Percentiles rank a stretch among this genome's conserved stretches.
phyloP scores from a whole-genome alignment of 176 grass and related monocot species.

The Musa itinerans region DNA sequence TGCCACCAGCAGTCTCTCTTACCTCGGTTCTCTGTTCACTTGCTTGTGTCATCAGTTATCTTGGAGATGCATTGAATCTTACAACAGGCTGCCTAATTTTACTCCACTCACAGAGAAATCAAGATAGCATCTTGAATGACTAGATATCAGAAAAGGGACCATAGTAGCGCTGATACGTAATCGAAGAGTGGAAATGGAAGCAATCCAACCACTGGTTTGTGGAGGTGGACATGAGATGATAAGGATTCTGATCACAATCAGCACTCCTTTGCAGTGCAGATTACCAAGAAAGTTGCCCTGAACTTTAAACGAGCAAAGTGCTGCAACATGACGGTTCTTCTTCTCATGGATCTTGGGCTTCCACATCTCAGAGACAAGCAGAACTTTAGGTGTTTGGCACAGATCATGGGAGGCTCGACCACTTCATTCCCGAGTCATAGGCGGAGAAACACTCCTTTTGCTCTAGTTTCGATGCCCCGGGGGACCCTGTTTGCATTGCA shows the following conservation, averaged over 20 bases:
- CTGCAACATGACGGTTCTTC: too few species aligned
- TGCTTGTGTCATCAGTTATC: neutral
- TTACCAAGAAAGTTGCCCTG: neutral
- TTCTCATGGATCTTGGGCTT: neutral
- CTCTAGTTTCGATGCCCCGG: neutral
- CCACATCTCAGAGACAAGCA: neutral
- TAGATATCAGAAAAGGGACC: neutral
- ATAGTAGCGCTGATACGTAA: neutral
- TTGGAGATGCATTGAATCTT: neutral
- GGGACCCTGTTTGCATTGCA: neutral
- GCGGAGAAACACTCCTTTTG: slow-evolving; percentile 14
- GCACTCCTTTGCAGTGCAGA: neutral
- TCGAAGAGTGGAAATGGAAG: neutral
- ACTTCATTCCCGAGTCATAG: neutral
- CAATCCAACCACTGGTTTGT: neutral
- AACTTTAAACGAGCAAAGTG: too few species aligned
- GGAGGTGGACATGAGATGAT: neutral
- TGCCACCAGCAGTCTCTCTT: neutral
- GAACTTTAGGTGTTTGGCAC: neutral
- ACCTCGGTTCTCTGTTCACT: neutral
- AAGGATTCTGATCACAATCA: neutral
- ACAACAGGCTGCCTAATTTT: neutral
- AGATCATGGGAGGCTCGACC: neutral
- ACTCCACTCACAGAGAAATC: neutral
- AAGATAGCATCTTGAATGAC: neutral